Percentiles rank a stretch among this genome's conserved stretches.
Conservation (phyloP, 2,329 filamentous ascomycete species). For the Aspergillus neotritici region DNA sequence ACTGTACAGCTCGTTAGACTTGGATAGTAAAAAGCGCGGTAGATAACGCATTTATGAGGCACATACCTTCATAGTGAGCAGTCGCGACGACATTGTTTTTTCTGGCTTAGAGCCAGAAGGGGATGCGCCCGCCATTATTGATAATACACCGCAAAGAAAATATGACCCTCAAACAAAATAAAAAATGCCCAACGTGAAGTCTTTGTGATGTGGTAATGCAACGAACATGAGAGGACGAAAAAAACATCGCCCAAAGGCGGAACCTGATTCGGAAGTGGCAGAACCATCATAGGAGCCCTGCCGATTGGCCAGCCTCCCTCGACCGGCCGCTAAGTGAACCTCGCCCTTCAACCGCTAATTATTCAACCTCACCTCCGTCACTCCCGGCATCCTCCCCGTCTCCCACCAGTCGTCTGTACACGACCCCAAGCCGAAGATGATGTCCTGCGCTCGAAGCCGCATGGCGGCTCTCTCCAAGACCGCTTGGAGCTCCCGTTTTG, state of each 20-base stretch:
- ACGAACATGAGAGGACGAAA: conserved; percentile 2
- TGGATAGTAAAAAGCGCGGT: neutral
- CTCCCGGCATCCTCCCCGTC: conserved; percentile 15
- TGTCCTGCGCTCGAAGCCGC: conserved; percentile 41
- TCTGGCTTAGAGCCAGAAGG: conserved; percentile 53
- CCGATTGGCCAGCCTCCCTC: conserved; percentile 19
- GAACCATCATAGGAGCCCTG: conserved; percentile 12
- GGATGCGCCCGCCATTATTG: conserved; percentile 28
- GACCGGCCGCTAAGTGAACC: conserved; percentile 24
- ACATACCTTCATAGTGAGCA: conserved; percentile 77
- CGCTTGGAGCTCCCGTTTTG: conserved; percentile 26
- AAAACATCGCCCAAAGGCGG: conserved; percentile 11
- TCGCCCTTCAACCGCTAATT: conserved; percentile 22
- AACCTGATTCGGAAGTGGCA: conserved; percentile 16
- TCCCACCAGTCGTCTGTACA: conserved; percentile 10
- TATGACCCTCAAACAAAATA: conserved; percentile 1
- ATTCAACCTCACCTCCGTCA: conserved; percentile 3
- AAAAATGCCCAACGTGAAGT: neutral
- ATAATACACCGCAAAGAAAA: neutral
- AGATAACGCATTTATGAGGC: conserved; percentile 2
- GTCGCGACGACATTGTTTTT: conserved; percentile 75
- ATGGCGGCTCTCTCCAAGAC: conserved; percentile 43
- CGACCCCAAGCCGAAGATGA: conserved; percentile 31
- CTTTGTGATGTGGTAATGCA: neutral
- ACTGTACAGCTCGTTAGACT: conserved; percentile 41